phyloP scores from a whole-genome alignment of 2,329 filamentous ascomycete species.

The Penicillium sp. region DNA sequence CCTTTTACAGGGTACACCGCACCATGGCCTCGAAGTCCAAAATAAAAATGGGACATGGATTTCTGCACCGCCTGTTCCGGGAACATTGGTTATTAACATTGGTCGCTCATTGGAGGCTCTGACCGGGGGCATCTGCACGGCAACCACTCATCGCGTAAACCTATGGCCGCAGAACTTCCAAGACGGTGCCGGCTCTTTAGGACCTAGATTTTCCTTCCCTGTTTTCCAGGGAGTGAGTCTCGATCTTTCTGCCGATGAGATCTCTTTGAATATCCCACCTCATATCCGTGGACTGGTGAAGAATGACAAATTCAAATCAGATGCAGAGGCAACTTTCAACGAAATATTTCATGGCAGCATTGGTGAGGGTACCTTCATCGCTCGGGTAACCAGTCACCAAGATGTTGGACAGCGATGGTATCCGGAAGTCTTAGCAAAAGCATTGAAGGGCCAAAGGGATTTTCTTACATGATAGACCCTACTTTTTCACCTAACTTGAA shows the following conservation, averaged over 20 bases:
- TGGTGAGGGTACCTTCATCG: conserved; percentile 36
- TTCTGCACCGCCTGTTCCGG: conserved; percentile 43
- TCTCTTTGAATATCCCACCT: conserved; percentile 29
- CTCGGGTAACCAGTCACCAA: conserved; percentile 38
- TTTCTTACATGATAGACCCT: conserved; percentile 7
- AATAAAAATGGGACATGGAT: conserved; percentile 50
- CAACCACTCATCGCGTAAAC: conserved; percentile 38
- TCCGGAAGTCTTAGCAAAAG: conserved; percentile 32
- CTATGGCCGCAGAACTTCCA: conserved; percentile 30
- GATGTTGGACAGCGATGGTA: conserved; percentile 40
- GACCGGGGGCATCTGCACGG: conserved; percentile 36
- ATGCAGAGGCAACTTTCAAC: conserved; percentile 39
- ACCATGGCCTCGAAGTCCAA: conserved; percentile 50
- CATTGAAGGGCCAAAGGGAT: conserved; percentile 28
- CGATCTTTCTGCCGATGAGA: conserved; percentile 31
- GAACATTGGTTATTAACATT: conserved; percentile 51
- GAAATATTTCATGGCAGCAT: conserved; percentile 31
- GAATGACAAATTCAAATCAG: conserved; percentile 34
- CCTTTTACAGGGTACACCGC: conserved; percentile 45
- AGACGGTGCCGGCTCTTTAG: conserved; percentile 23
- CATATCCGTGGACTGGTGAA: conserved; percentile 32
- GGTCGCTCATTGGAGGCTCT: conserved; percentile 40
- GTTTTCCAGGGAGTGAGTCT: conserved; percentile 38
- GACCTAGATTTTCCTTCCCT: conserved; percentile 37
- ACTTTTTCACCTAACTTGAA: too few species aligned